These are phyloP conservation scores for Fusarium sp. DNA, from an alignment of 2,329 filamentous ascomycete genomes.

Conservation along the genomic window DNA sequence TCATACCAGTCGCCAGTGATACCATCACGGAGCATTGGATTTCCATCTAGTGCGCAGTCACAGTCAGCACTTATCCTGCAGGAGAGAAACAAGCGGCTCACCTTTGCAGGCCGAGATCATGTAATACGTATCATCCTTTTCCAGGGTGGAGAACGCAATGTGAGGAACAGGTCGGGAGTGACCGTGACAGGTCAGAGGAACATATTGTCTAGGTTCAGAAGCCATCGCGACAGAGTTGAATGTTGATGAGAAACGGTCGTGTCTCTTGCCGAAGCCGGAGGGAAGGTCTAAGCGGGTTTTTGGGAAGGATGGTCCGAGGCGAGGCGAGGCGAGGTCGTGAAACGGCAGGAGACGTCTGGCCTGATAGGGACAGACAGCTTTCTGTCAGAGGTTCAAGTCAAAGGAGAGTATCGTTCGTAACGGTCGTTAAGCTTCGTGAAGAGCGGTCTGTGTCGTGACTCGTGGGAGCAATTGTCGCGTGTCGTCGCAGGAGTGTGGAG, in stretches of 20 bases:
- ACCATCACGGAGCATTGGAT: conserved; percentile 97
- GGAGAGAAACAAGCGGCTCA: conserved; percentile 47
- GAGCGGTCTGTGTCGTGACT: conserved; percentile 32
- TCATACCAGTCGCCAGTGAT: conserved; percentile 89
- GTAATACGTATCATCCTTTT: conserved; percentile 86
- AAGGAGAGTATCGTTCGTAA: conserved; percentile 39
- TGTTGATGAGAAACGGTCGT: conserved; percentile 5
- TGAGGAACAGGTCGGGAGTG: conserved; percentile 93
- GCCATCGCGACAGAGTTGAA: conserved; percentile 44
- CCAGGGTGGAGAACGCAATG: conserved; percentile 83
- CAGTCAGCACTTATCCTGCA: conserved; percentile 20
- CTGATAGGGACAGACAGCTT: conserved; percentile 1
- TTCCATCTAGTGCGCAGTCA: conserved; percentile 72
- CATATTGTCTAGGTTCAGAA: conserved; percentile 64
- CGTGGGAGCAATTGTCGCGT: conserved; percentile 34
- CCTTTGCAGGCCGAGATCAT: conserved; percentile 94
- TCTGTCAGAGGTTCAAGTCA: conserved; percentile 12
- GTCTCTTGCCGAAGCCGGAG: not conserved
- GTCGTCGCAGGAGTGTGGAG: conserved; percentile 39
- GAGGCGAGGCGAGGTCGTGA: conserved; percentile 1
- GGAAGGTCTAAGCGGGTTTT: conserved; percentile 8
- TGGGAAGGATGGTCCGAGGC: conserved; percentile 7
- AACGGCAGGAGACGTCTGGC: conserved; percentile 1
- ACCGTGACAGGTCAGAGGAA: conserved; percentile 92
- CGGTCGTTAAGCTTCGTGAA: conserved; percentile 43